Percentiles rank a stretch among this genome's conserved stretches.
Evolutionary conservation across 441 rosid genomes (phyloP).

Genomic region (Raphanus hybrid): DNA sequence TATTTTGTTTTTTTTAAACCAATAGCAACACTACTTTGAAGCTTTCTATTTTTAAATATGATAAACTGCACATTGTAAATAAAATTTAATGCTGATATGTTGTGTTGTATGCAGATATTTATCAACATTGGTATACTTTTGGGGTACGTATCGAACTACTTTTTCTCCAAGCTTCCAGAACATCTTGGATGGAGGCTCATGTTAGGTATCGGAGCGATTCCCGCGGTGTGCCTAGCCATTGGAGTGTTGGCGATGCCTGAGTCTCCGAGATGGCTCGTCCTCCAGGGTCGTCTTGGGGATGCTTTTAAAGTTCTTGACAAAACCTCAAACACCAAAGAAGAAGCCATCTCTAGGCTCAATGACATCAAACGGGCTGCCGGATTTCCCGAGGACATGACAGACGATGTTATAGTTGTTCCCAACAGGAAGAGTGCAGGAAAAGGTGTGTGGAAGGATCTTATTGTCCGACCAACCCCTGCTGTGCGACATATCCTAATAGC

Average conservation of each 20-base stretch:
- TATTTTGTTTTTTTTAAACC: too few relatives aligned
- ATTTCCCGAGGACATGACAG: constrained; percentile 59
- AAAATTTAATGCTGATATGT: not conserved
- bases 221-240: constrained; percentile 54
- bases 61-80: not conserved
- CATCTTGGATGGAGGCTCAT: constrained; percentile 74
- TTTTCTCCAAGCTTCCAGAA: constrained; percentile 58
- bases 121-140: constrained; percentile 68
- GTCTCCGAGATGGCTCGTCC: constrained; percentile 76
- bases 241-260: constrained; percentile 51
- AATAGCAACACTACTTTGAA: too few relatives aligned
- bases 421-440: constrained; percentile 46
- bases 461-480: constrained; percentile 60
- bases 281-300: constrained; percentile 79
- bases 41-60: not conserved
- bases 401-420: constrained; percentile 53
- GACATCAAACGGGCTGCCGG: constrained; percentile 75
- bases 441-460: constrained; percentile 73
- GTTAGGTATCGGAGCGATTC: constrained; percentile 80
- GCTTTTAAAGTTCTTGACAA: constrained; percentile 69
- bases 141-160: constrained; percentile 80
- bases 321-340: constrained; percentile 65
- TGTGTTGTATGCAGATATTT: constrained; percentile 55
- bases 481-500: constrained; percentile 68
- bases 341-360: constrained; percentile 53